Evolutionary conservation across 495 filamentous ascomycete species (phyloP), one percentile per base, ranked within the genome.

Genomic region (Rostrohypoxylon terebratum): DNA sequence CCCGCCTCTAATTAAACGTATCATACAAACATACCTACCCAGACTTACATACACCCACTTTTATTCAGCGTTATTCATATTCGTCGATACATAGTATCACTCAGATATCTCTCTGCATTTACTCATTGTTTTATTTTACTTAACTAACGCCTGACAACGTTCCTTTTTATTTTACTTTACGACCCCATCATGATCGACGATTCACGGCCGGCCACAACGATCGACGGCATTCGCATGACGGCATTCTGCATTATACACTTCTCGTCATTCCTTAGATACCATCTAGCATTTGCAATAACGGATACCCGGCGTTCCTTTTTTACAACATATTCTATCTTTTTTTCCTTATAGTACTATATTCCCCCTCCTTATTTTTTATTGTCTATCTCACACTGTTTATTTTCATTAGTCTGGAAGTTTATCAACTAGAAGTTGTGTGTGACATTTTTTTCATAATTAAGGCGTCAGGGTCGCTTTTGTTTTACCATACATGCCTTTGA

Each of bases 131-230:
- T 38, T 50, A 44, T 44, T 45, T 66, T 71, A 40, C 23, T 14
- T 69, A 45, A 34, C 11, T 69, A 28, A 69, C 63, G 48, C 38
- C 45, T 69, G 72, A 47, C 10, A 21, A 60, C 68, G 18, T 51
- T 71, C 66, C 44, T 74, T 75, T 59, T 28, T 50, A 1, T 64
- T 44, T 25, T 55, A 38, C 61, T 50, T 72, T 57, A 75, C 42
- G 62, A 73, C 59, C 47, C 48, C 60, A 54, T 67, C 44, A 73
- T 40, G 61, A 79, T 71, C 66, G 61, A 78, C 60, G 76, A 78
- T 65, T 78, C 51, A 79, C 74, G 77, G 72, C 77, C 74, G 60
- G 72, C 75, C 69, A 59, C 53, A 63, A 64, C 75, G 64, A 75
- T 74, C 76, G 69, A 67, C 62, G 42, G 34, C 68, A 73, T 74